phyloP scores from a whole-genome alignment of 108 stramenopile genomes.

The Parmales sp. region DNA sequence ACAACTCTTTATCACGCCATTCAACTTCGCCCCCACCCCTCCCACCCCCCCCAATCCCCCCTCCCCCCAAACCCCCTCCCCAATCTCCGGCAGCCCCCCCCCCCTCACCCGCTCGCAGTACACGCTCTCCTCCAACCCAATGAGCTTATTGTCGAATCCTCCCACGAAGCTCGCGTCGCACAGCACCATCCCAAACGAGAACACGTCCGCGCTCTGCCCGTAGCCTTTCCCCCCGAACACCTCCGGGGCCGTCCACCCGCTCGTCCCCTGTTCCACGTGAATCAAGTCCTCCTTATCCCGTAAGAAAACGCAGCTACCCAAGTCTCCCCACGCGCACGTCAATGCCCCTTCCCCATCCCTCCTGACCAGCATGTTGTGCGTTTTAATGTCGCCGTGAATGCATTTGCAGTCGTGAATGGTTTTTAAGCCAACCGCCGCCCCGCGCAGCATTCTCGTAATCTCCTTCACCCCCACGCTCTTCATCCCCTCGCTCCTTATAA shows the following conservation, averaged over 20 bases:
- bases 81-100: background rate
- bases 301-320: background rate
- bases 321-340: background rate
- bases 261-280: background rate
- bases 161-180: background rate
- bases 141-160: background rate
- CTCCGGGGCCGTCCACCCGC: constrained; percentile 9
- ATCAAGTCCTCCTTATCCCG: background rate
- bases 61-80: no score
- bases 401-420: background rate
- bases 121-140: background rate
- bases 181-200: background rate
- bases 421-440: background rate
- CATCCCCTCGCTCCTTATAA: background rate
- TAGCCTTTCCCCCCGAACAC: background rate
- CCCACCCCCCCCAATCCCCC: no score
- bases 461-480: background rate
- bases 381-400: constrained; percentile 1
- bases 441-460: background rate
- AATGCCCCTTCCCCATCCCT: background rate
- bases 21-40: no score
- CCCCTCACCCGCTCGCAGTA: background rate
- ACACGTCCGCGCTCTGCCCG: background rate
- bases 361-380: constrained; percentile 4
- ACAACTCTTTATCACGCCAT: no score